Evolutionary conservation across 495 filamentous ascomycete genomes (phyloP), one percentile per base, ranked within the genome.

Genomic region (Viridothelium virens): DNA sequence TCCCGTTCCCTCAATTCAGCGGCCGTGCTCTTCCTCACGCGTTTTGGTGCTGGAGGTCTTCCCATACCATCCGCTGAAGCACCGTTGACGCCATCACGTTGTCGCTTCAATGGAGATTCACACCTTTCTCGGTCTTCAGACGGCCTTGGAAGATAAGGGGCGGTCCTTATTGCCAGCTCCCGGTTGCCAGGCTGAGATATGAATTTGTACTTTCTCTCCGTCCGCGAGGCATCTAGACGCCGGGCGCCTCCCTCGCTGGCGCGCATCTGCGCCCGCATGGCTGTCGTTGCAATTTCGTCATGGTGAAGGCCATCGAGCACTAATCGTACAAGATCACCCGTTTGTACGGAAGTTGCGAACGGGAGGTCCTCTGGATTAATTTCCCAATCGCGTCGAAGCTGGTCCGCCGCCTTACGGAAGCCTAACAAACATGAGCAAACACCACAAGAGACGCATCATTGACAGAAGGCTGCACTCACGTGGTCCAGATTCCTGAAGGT

Each of bases 401-500:
- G 78, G 69, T 74, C 70, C n/a, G 53, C 53, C 10, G 53, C 53
- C 53, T 65, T 64, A 38, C 66, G 68, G 63, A 79, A 68, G 38
- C 37, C 31, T 25, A 53, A 1, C n/a, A 66, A 38, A 48, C 38
- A 63, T 44, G 9, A 34, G 50, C 48, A 44, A 37, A 46, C 25
- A 73, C 69, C 36, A 61, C 0, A 2, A 46, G n/a, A 39, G 63
- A 70, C n/a, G 68, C 50, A 6, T 78, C 76, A 39, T 84, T 81
- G 11, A 79, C 5, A 5, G 5, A 5, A 14, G 48, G 18, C 25
- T 25, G 31, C 53, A 59, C 53, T 33, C 53, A 59, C 53, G 53
- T 36, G 53, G 77, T 11, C 82, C 80, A 44, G 72, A 66, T 68
- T 79, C 74, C 68, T 79, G 77, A 68, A 77, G 75, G 69, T 77